phyloP scores from a whole-genome alignment of 306 rosid species.

The Sphenostylis stenocarpa region DNA sequence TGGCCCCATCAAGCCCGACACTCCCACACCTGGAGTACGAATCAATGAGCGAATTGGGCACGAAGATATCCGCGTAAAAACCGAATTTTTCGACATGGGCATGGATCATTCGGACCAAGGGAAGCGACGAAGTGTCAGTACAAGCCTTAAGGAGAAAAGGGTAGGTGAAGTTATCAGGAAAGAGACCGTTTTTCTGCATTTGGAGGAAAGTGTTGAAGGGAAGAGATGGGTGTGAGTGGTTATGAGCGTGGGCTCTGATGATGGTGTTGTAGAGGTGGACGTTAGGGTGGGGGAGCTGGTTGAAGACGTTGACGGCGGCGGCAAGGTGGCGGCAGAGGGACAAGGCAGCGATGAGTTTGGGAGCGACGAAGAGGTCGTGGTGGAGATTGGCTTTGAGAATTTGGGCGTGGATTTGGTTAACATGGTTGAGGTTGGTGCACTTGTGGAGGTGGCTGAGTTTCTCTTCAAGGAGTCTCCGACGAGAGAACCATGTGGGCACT shows the following conservation, averaged over 20 bases:
- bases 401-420: slow-evolving; percentile 78
- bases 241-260: slow-evolving; percentile 70
- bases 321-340: slow-evolving; percentile 62
- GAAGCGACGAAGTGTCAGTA: slow-evolving; percentile 43
- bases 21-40: slow-evolving; percentile 64
- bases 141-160: slow-evolving; percentile 60
- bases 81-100: slow-evolving; percentile 67
- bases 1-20: slow-evolving; percentile 47
- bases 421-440: slow-evolving; percentile 51
- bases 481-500: slow-evolving; percentile 75
- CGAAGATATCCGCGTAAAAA: slow-evolving; percentile 55
- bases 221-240: slow-evolving; percentile 43
- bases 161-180: slow-evolving; percentile 66
- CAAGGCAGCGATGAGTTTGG: slow-evolving; percentile 70
- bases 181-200: slow-evolving; percentile 51
- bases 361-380: slow-evolving; percentile 58
- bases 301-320: slow-evolving; percentile 66
- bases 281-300: slow-evolving; percentile 62
- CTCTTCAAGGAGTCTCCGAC: slow-evolving; percentile 67
- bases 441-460: slow-evolving; percentile 66
- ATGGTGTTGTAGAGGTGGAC: slow-evolving; percentile 61
- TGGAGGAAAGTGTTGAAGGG: slow-evolving; percentile 52
- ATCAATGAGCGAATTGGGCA: slow-evolving; percentile 70
- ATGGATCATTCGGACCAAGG: slow-evolving; percentile 57
- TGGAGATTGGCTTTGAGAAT: slow-evolving; percentile 66